A percentile compares a stretch with the other conserved stretches of the same genome.
Evolutionary conservation across 2,329 filamentous ascomycete genomes (phyloP).

Genomic region (Chaetomiaceae sp.): DNA sequence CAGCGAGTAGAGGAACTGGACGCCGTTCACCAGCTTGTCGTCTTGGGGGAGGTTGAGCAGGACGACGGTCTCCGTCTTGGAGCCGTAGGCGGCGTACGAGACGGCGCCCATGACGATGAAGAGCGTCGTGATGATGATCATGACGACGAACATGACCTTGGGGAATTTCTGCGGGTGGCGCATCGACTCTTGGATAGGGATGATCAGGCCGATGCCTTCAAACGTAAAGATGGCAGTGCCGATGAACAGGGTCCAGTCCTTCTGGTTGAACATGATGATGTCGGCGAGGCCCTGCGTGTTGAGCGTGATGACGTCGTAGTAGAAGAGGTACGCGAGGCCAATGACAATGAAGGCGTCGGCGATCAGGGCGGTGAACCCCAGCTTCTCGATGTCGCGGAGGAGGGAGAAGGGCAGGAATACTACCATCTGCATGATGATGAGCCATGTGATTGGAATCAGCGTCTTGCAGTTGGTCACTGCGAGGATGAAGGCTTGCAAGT

Average conservation of each 20-base stretch:
- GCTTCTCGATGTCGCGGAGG: slow-evolving; percentile 93
- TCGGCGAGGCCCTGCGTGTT: slow-evolving; percentile 72
- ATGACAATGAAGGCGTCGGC: slow-evolving; percentile 93
- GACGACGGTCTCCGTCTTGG: slow-evolving; percentile 91
- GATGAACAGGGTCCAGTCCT: slow-evolving; percentile 95
- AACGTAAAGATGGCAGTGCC: slow-evolving; percentile 99
- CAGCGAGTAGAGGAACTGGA: slow-evolving; percentile 95
- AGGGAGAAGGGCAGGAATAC: slow-evolving; percentile 93
- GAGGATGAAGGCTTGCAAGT: slow-evolving; percentile 88
- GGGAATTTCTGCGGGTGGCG: slow-evolving; percentile 86
- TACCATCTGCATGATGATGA: slow-evolving; percentile 92
- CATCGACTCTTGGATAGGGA: slow-evolving; percentile 98
- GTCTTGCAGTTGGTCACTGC: slow-evolving; percentile 86
- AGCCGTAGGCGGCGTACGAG: slow-evolving; percentile 94
- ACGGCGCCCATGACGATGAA: slow-evolving; percentile 90
- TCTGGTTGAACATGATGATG: slow-evolving; percentile 82
- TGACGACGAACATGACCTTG: slow-evolving; percentile 78
- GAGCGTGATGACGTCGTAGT: slow-evolving; percentile 87
- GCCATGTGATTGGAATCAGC: slow-evolving; percentile 77
- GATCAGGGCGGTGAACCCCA: slow-evolving; percentile 88
- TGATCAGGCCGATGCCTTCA: slow-evolving; percentile 94
- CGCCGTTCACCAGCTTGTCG: slow-evolving; percentile 87
- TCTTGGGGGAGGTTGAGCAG: slow-evolving; percentile 95
- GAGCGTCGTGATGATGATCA: slow-evolving; percentile 89
- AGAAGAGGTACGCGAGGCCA: slow-evolving; percentile 89